These are phyloP conservation scores for Melanomma pulvis-pyrius DNA, from an alignment of 495 filamentous ascomycete species.

Conservation along the genomic window DNA sequence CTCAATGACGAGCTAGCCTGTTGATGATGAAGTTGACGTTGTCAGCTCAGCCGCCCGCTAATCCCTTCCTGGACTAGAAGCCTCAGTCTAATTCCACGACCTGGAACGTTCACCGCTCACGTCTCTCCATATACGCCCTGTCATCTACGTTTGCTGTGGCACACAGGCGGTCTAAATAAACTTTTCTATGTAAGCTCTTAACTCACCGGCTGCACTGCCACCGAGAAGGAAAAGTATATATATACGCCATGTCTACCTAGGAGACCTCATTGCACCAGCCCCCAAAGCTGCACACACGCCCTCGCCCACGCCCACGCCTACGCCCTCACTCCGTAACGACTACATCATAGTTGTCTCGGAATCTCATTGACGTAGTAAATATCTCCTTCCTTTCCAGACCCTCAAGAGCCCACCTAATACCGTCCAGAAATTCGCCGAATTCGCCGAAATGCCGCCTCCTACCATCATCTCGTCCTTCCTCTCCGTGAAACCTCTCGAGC, in stretches of 20 bases:
- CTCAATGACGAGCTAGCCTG: too few relatives aligned
- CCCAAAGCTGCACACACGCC: neutral
- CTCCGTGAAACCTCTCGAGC: conserved; percentile 18
- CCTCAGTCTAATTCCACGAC: too few relatives aligned
- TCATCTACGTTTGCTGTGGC: too few relatives aligned
- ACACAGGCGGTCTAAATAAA: too few relatives aligned
- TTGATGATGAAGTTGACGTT: too few relatives aligned
- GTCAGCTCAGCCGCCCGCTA: too few relatives aligned
- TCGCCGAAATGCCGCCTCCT: conserved; percentile 4
- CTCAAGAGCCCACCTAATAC: neutral
- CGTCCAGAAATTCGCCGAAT: neutral
- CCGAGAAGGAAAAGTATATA: neutral
- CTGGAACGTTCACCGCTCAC: too few relatives aligned
- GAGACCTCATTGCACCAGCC: too few relatives aligned
- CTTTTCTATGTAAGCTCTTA: too few relatives aligned
- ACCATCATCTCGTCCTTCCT: conserved; percentile 17
- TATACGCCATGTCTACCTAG: neutral
- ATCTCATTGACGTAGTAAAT: neutral
- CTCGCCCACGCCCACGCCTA: too few relatives aligned
- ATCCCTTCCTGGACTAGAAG: too few relatives aligned
- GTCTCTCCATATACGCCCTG: too few relatives aligned
- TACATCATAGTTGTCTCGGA: neutral
- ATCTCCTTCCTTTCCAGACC: neutral
- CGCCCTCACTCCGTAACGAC: neutral
- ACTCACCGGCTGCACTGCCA: neutral